Conservation (phyloP, 257 asterid species). For the Euphrasia confusa region DNA sequence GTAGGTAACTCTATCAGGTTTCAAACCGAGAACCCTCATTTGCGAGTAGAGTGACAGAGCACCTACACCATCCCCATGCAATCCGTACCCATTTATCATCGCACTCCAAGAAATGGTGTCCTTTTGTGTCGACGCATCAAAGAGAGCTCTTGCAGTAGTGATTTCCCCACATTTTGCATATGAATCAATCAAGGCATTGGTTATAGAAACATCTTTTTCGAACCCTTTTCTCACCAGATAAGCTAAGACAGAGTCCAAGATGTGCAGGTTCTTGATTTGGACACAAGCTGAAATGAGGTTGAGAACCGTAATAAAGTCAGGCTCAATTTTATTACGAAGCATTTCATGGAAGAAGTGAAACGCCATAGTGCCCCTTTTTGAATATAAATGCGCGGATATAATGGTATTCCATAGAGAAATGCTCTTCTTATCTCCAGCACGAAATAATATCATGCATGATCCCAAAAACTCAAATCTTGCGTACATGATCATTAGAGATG, state of each 20-base stretch:
- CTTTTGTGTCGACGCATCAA: slow-evolving; percentile 38
- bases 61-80: slow-evolving; percentile 48
- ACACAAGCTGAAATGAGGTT: slow-evolving; percentile 47
- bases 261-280: slow-evolving; percentile 35
- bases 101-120: slow-evolving; percentile 48
- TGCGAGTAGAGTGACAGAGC: slow-evolving; percentile 44
- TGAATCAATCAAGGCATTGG: slow-evolving; percentile 44
- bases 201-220: slow-evolving; percentile 33
- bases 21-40: slow-evolving; percentile 43
- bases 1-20: slow-evolving; percentile 42
- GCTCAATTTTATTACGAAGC: slow-evolving; percentile 31
- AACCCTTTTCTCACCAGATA: slow-evolving; percentile 37
- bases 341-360: slow-evolving; percentile 37
- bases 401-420: slow-evolving; percentile 60
- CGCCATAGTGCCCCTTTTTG: slow-evolving; percentile 27
- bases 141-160: slow-evolving; percentile 35
- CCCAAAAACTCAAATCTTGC: slow-evolving; percentile 33
- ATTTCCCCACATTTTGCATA: slow-evolving; percentile 53
- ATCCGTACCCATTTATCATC: slow-evolving; percentile 50
- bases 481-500: slow-evolving; percentile 61
- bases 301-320: slow-evolving; percentile 44
- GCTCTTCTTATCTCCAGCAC: slow-evolving; percentile 37
- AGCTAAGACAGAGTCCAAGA: slow-evolving; percentile 37
- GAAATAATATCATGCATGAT: slow-evolving; percentile 38
- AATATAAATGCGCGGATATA: slow-evolving; percentile 40